Evolutionary conservation across 768 basidiomycete genomes (phyloP).

Genomic region (Suillus hirtellus): DNA sequence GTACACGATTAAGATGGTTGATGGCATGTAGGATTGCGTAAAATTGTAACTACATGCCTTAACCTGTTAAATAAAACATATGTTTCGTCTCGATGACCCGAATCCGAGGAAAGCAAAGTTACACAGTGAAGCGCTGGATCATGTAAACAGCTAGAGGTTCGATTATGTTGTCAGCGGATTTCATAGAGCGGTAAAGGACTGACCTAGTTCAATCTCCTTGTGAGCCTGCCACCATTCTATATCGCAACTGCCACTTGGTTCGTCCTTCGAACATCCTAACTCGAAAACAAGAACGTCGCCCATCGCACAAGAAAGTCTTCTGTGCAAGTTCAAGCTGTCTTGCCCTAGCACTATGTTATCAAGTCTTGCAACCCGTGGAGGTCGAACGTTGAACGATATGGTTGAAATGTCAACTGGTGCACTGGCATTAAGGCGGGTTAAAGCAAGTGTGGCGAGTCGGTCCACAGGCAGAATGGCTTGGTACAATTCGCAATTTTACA

Average conservation of each 20-base stretch:
- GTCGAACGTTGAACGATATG: background rate
- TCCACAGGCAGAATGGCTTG: background rate
- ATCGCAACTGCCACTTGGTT: background rate
- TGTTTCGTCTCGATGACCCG: background rate
- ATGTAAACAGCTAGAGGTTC: background rate
- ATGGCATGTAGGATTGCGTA: background rate
- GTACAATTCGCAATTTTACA: no score
- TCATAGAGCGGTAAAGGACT: background rate
- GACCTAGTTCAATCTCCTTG: background rate
- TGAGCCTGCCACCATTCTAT: constrained; percentile 2
- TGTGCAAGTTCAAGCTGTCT: background rate
- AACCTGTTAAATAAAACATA: background rate
- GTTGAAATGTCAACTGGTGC: background rate
- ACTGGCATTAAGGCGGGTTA: background rate
- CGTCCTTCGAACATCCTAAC: background rate
- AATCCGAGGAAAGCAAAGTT: background rate
- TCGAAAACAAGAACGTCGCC: background rate
- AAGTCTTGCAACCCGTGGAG: background rate
- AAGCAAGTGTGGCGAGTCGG: background rate
- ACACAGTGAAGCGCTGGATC: background rate
- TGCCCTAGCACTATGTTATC: background rate
- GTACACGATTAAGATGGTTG: background rate
- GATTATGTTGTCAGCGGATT: background rate
- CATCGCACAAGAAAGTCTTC: constrained; percentile 1
- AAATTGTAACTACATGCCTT: background rate